phyloP scores from a whole-genome alignment of 371 early-diverging fungal species.

The Rhizopus delemar region DNA sequence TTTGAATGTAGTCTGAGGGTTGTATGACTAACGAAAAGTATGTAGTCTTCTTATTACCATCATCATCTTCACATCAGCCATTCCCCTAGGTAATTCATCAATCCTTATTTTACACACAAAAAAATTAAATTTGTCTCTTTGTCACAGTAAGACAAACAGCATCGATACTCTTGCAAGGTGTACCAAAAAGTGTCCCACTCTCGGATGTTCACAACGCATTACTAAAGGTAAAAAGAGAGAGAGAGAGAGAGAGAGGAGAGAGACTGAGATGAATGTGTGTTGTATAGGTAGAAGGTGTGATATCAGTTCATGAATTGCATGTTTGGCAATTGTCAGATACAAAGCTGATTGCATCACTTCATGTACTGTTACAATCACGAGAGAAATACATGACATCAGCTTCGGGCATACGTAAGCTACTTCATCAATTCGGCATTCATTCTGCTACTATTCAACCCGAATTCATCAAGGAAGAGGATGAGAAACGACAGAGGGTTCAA shows the following conservation, averaged over 20 bases:
- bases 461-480: conserved; percentile 52
- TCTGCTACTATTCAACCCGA: conserved; percentile 91
- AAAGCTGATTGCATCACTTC: conserved; percentile 82
- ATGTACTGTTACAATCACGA: conserved; percentile 68
- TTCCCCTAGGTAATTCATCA: conserved; percentile 37
- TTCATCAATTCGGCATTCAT: conserved; percentile 84
- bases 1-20: neutral
- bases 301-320: conserved; percentile 90
- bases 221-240: conserved; percentile 24
- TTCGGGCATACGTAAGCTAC: conserved; percentile 62
- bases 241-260: neutral
- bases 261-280: neutral
- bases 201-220: conserved; percentile 67
- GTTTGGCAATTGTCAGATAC: conserved; percentile 91
- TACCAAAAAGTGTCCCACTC: conserved; percentile 69
- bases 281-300: conserved; percentile 58
- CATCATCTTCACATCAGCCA: conserved; percentile 41
- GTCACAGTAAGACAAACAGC: conserved; percentile 68
- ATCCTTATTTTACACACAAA: neutral
- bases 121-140: conserved; percentile 33
- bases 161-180: conserved; percentile 85
- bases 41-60: conserved; percentile 37
- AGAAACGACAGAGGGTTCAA: neutral
- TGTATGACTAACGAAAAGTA: neutral
- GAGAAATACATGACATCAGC: conserved; percentile 67